phyloP scores from a whole-genome alignment of 176 grass and related monocot species.

The Musa troglodytarum region DNA sequence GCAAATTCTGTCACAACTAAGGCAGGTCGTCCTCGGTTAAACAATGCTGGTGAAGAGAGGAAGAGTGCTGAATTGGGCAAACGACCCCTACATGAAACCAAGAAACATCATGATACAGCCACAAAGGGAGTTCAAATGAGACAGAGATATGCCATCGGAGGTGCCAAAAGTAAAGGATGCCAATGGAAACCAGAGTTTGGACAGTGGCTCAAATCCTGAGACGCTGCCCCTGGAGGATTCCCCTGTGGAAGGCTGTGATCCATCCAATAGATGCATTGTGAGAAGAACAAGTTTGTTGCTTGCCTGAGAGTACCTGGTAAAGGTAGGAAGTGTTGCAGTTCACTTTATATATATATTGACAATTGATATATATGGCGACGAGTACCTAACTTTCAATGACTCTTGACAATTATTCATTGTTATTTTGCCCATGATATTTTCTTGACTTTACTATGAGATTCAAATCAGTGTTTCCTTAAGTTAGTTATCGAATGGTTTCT shows the following conservation, averaged over 20 bases:
- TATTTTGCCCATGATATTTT: no score
- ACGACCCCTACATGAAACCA: slow-evolving; percentile 11
- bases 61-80: background rate
- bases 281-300: slow-evolving; percentile 54
- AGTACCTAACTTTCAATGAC: no score
- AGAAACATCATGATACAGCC: slow-evolving; percentile 10
- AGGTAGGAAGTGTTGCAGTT: slow-evolving; percentile 20
- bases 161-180: slow-evolving; percentile 20
- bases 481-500: no score
- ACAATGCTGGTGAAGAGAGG: slow-evolving; percentile 18
- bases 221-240: background rate
- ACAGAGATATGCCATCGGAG: slow-evolving; percentile 24
- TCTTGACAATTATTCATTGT: no score
- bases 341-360: background rate
- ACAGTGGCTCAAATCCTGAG: slow-evolving; percentile 8
- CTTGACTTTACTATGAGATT: no score
- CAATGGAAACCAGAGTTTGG: slow-evolving; percentile 2
- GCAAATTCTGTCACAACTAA: slow-evolving; percentile 17
- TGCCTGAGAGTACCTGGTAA: slow-evolving; percentile 85
- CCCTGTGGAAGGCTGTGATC: slow-evolving; percentile 54
- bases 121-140: slow-evolving; percentile 14
- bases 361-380: no score
- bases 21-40: slow-evolving; percentile 8
- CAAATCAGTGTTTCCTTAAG: no score
- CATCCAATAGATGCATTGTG: slow-evolving; percentile 56